phyloP scores from a whole-genome alignment of 2,329 filamentous ascomycete genomes.

The Venturia pyrina region DNA sequence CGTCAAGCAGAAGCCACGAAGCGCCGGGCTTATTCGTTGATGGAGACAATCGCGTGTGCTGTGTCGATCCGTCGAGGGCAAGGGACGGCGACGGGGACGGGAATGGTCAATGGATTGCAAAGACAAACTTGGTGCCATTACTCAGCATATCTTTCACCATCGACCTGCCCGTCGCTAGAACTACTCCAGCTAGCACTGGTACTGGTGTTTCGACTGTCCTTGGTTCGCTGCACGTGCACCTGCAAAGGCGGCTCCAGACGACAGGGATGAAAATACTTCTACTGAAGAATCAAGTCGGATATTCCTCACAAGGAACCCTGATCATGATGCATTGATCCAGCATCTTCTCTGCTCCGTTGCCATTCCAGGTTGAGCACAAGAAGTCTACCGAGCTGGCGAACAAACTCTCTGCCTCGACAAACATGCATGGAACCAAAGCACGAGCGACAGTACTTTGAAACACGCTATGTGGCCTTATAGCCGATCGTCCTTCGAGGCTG shows the following conservation, averaged over 20 bases:
- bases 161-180: background rate
- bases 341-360: background rate
- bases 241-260: background rate
- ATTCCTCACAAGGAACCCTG: background rate
- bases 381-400: no score
- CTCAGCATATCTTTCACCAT: background rate
- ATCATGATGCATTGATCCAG: background rate
- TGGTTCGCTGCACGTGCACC: background rate
- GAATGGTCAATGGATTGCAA: background rate
- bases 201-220: background rate
- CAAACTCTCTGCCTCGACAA: background rate
- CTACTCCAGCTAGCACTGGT: no score
- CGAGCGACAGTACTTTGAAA: background rate
- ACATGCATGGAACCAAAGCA: background rate
- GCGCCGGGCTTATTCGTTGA: conserved; percentile 1
- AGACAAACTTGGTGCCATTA: background rate
- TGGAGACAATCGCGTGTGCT: background rate
- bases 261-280: background rate
- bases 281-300: background rate
- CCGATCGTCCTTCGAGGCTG: background rate
- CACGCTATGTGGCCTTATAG: background rate
- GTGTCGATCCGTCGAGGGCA: background rate
- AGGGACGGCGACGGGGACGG: no score
- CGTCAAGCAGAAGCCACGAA: background rate
- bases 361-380: background rate